Evolutionary conservation across 2,329 filamentous ascomycete species (phyloP), one percentile per base, ranked within the genome.

Genomic region (Colletotrichum euphorbiae): DNA sequence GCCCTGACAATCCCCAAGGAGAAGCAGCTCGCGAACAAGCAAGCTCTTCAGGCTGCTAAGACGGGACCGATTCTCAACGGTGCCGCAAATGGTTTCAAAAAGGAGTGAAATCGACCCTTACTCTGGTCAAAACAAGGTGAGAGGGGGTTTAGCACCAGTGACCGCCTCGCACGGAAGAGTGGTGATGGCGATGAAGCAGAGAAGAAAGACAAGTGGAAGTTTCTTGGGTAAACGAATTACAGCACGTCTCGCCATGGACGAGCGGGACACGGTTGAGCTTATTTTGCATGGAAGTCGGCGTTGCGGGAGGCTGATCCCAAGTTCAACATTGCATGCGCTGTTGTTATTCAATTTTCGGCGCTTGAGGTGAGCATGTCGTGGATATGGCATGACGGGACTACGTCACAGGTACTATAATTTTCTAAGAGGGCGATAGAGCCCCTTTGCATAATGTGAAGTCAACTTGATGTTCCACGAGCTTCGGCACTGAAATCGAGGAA

Each of bases 1-100:
- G 97, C 95, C 75, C 82, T 99, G 72, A 98, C 94, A 1, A 98
- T 99, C 69, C 89, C 89, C 11, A 77, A 80, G 71, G 84, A 87
- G 71, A 90, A 90, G 81, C 86, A 87, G 77, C 73, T 81, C 54
- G 85, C 85, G 73, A 88, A 88, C 75, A 79, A 81, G 76, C 75
- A 77, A 71, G 83, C 81, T n/a, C 75, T 76, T 15, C 74, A 74
- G 58, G 77, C 77, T n/a, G 76, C 76, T 43, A 80, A 79, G 74
- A 48, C 66, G 11, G 51, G 51, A 13, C 46, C 55, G 50, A 43
- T 59, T 19, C 64, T 55, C 48, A 77, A 75, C 46, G 77, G 74
- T 31, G 36, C 55, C 9, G 52, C 66, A 38, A 77, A 76, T 55
- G 75, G 74, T 40, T 73, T 73, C 66, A 76, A 75, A 72, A 62